Base-by-base conservation (phyloP, 2,329 filamentous ascomycete genomes). In the Clarireedia paspali region DNA sequence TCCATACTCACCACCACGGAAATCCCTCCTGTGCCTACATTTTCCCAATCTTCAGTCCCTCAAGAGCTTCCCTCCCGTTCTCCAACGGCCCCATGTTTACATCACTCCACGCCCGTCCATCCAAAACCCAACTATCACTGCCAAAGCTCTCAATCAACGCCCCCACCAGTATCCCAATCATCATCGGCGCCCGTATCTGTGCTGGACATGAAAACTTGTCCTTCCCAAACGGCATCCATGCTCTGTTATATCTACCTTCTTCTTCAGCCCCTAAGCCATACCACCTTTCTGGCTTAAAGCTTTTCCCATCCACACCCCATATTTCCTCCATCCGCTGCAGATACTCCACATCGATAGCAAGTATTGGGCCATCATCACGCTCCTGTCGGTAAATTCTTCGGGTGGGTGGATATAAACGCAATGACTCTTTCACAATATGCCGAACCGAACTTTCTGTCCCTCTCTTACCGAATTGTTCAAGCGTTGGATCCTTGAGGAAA, bases 141-240 rank as follows among this genome's bases (percentile, higher is more conserved):
- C 23, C 38, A 51, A 55, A 55, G 15, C 14, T 9, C 9, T 55
- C 15, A 20, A 45, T 17, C 15, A 51, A 36, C 26, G 27, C 17
- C 23, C 39, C 53, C 27, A 55, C 53, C 47, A 55, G 45, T 30
- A 55, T 45, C 17, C 39, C 53, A 30, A 55, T 45, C 53, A 55
- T 55, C 24, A 55, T 55, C 40, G 53, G 53, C 20, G 53, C 53
- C 23, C 45, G 6, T 5, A 30, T 55, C 9, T 5, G 5, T 10
- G 53, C 53, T n/a, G 53, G 53, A 27, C 53, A 55, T 6, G 14
- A 24, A 38, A 50, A 55, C 9, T 1, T 46, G 3, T 6, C 47
- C 30, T 51, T 55, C 10, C 53, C 47, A 55, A 55, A 55, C 14
- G 53, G 47, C 46, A 55, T 55, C 53, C 53, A 55, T 6, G 46